A percentile compares a stretch with the other conserved stretches of the same genome.
These are phyloP conservation scores for Calonectria henricotiae DNA, from an alignment of 2,329 filamentous ascomycete species.

Conservation along the genomic window DNA sequence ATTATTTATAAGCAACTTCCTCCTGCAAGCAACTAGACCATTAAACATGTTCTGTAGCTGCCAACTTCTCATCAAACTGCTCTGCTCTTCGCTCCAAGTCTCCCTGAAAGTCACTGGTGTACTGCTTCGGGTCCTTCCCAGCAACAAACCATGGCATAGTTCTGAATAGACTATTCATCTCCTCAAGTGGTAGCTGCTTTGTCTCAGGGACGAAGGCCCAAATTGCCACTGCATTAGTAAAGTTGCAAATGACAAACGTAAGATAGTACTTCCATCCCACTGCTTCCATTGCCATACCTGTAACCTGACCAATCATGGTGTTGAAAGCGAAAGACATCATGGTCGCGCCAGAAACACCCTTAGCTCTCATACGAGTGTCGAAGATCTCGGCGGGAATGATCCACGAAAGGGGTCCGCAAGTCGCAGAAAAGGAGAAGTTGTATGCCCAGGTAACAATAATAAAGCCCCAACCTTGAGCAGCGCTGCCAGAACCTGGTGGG, in stretches of 20 bases:
- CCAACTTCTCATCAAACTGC: slow-evolving; percentile 63
- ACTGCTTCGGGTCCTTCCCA: slow-evolving; percentile 66
- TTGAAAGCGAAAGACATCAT: slow-evolving; percentile 85
- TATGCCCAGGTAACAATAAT: slow-evolving; percentile 83
- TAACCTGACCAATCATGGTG: slow-evolving; percentile 79
- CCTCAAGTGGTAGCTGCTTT: slow-evolving; percentile 74
- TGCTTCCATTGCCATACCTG: slow-evolving; percentile 67
- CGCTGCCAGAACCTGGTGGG: slow-evolving; percentile 68
- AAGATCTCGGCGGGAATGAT: slow-evolving; percentile 81
- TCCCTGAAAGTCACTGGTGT: slow-evolving; percentile 45
- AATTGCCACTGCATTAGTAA: slow-evolving; percentile 66
- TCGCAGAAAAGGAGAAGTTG: slow-evolving; percentile 82
- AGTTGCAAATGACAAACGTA: slow-evolving; percentile 70
- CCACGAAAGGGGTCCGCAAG: slow-evolving; percentile 76
- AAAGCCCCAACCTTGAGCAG: slow-evolving; percentile 76
- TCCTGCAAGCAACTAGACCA: neutral
- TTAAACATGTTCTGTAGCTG: slow-evolving; percentile 18
- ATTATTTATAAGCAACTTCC: neutral
- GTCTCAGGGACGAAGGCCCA: slow-evolving; percentile 78
- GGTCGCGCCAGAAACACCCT: slow-evolving; percentile 81
- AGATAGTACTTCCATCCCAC: slow-evolving; percentile 65
- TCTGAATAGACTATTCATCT: slow-evolving; percentile 77
- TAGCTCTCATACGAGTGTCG: slow-evolving; percentile 81
- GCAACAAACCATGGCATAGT: slow-evolving; percentile 76
- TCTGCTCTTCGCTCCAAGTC: slow-evolving; percentile 74